Evolutionary conservation across 306 rosid species (phyloP).

Genomic region (Castanospermum australe): DNA sequence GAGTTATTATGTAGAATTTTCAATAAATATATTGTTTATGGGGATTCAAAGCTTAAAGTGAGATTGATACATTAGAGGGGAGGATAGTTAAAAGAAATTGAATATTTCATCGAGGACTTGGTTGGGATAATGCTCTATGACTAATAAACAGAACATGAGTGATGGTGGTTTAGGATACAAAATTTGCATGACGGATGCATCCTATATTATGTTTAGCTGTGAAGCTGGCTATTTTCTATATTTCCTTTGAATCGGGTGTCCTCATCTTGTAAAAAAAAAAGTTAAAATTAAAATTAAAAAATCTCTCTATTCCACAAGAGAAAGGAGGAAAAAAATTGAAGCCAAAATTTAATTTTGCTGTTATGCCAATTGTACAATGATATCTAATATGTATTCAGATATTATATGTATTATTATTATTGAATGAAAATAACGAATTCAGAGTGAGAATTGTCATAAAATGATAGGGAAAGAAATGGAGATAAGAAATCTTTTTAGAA

Average conservation of each 20-base stretch:
- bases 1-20: not conserved
- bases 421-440: slow-evolving; percentile 10
- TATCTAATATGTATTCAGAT: not conserved
- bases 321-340: not conserved
- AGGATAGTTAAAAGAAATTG: not conserved
- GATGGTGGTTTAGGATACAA: not conserved
- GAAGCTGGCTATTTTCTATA: not conserved
- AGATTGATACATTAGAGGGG: not conserved
- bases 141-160: slow-evolving; percentile 8
- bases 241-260: not conserved
- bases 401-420: not conserved
- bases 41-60: slow-evolving; percentile 2
- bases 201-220: slow-evolving; percentile 11
- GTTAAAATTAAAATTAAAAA: no score
- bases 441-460: not conserved
- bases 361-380: slow-evolving; percentile 2
- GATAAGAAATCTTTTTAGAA: no score
- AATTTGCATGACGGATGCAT: not conserved
- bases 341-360: not conserved
- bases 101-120: not conserved
- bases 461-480: no score
- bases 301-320: not conserved
- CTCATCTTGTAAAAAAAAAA: not conserved
- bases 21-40: not conserved
- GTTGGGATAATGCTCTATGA: slow-evolving; percentile 18